These are phyloP conservation scores for Penicillium italicum DNA, from an alignment of 2,329 filamentous ascomycete species.

Conservation along the genomic window DNA sequence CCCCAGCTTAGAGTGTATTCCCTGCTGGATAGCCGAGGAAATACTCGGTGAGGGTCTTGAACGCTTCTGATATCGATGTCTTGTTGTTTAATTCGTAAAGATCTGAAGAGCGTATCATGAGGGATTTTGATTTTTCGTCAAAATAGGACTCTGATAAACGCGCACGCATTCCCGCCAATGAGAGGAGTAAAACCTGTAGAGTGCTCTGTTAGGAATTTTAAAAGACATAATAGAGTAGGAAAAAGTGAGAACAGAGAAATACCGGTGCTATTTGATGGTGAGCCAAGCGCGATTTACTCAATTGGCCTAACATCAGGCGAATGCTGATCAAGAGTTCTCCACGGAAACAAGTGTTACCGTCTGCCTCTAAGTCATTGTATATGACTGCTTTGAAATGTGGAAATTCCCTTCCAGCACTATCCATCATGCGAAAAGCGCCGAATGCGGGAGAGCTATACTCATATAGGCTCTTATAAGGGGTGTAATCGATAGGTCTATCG, in stretches of 20 bases:
- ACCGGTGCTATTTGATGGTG: background rate
- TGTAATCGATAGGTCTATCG: background rate
- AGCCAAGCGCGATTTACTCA: background rate
- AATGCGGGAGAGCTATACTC: fast-evolving
- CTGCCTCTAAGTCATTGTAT: background rate
- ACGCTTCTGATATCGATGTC: background rate
- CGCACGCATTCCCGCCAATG: background rate
- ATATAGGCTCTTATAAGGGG: background rate
- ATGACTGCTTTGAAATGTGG: background rate
- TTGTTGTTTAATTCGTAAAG: background rate
- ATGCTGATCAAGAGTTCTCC: background rate
- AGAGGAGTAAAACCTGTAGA: background rate
- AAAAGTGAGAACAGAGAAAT: background rate
- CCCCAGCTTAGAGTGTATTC: background rate
- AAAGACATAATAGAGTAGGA: background rate
- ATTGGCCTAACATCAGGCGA: background rate
- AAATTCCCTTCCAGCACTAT: background rate
- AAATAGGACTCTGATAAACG: background rate
- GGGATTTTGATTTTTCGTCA: background rate
- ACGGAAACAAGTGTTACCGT: background rate
- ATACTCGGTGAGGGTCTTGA: background rate
- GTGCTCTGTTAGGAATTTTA: background rate
- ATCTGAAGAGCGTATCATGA: background rate
- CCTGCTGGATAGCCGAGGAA: background rate
- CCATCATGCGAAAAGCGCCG: background rate